phyloP scores from a whole-genome alignment of 2,329 filamentous ascomycete genomes.

The Colletotrichum australisinense region DNA sequence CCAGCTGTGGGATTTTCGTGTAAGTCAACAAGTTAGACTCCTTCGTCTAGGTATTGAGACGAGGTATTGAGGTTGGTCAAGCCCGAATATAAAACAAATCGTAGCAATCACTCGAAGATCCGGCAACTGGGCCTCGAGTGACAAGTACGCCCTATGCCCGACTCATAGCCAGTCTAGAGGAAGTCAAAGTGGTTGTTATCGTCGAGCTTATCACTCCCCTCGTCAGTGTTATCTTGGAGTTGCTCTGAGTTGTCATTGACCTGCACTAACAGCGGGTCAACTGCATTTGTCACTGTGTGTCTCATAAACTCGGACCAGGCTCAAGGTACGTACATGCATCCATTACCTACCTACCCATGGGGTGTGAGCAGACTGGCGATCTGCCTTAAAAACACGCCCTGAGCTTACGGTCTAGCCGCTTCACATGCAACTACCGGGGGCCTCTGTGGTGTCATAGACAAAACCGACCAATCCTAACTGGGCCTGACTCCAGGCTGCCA shows the following conservation, averaged over 20 bases:
- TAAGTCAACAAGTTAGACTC: background rate
- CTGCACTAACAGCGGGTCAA: constrained; percentile 29
- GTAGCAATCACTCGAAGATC: background rate
- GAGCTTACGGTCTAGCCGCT: too few species aligned
- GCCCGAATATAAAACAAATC: too few species aligned
- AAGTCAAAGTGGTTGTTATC: background rate
- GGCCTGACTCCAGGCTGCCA: constrained; percentile 9
- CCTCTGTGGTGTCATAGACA: constrained; percentile 7
- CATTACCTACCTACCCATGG: too few species aligned
- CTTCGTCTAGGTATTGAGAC: background rate
- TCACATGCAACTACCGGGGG: constrained; percentile 7
- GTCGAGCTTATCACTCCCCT: background rate
- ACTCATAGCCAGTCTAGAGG: background rate
- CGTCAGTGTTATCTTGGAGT: constrained; percentile 2
- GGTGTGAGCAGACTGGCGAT: background rate
- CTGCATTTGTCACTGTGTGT: background rate
- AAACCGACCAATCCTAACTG: background rate
- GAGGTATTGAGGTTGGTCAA: background rate
- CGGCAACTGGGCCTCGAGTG: background rate
- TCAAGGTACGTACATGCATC: too few species aligned
- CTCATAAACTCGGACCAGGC: background rate
- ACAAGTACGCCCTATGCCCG: background rate
- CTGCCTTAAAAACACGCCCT: background rate
- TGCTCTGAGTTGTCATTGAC: background rate
- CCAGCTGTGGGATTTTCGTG: background rate